A percentile compares a stretch with the other conserved stretches of the same genome.
Conservation (phyloP, 257 asterid species). For the Solanum etuberosum region DNA sequence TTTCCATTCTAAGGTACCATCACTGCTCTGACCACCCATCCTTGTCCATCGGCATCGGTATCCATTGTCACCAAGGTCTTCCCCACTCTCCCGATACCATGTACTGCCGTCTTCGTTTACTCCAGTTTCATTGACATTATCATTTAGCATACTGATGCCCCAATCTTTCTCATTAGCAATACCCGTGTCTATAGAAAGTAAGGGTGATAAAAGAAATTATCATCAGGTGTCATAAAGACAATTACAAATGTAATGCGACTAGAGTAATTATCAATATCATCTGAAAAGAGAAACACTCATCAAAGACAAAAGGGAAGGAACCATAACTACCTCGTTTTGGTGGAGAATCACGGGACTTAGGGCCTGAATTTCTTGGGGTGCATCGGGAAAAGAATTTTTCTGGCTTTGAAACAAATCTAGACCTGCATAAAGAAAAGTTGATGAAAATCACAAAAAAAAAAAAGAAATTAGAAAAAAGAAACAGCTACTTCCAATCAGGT, state of each 20-base stretch:
- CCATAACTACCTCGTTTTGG: conserved; percentile 74
- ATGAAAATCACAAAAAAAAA: not conserved
- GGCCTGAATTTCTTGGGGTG: conserved; percentile 62
- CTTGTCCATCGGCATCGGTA: conserved; percentile 88
- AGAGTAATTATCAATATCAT: not conserved
- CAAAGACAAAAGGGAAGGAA: not conserved
- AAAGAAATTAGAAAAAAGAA: not conserved
- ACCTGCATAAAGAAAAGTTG: conserved; percentile 25
- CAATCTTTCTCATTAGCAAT: conserved; percentile 97
- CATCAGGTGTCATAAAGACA: not conserved
- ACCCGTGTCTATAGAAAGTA: conserved; percentile 63
- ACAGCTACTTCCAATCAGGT: not conserved
- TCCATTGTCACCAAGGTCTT: conserved; percentile 92
- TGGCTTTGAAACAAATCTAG: conserved; percentile 46
- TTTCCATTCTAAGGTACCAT: conserved; percentile 82
- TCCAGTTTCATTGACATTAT: conserved; percentile 63
- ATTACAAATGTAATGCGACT: not conserved
- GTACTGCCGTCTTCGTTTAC: conserved; percentile 84
- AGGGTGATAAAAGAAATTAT: not conserved
- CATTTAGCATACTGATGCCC: conserved; percentile 78
- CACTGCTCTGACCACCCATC: conserved; percentile 88
- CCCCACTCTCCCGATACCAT: conserved; percentile 87
- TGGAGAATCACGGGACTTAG: conserved; percentile 89
- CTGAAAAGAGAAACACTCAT: not conserved
- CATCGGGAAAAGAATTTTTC: conserved; percentile 68